phyloP scores from a whole-genome alignment of 768 basidiomycete species.

The Gymnopilus dilepis region DNA sequence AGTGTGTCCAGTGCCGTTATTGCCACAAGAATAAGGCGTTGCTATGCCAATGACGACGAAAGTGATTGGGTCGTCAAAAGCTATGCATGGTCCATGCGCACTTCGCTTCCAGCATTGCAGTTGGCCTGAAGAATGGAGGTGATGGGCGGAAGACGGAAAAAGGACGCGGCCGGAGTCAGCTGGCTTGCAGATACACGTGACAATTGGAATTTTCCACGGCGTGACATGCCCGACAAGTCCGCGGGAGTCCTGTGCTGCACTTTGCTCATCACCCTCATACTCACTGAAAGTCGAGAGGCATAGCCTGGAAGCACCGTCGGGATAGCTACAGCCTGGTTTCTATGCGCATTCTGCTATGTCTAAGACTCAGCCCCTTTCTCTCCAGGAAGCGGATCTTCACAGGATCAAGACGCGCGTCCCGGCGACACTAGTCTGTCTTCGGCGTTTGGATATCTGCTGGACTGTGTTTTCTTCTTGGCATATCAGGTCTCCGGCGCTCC shows the following conservation, averaged over 20 bases:
- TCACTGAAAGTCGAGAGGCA: no score
- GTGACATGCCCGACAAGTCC: neutral
- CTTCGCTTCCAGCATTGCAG: neutral
- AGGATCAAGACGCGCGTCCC: neutral
- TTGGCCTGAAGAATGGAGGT: neutral
- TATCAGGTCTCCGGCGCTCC: neutral
- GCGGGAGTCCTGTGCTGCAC: neutral
- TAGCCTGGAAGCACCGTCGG: no score
- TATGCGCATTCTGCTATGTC: no score
- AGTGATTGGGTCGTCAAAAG: neutral
- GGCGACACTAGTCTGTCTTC: neutral
- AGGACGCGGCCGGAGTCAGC: neutral
- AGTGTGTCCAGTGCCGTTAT: neutral
- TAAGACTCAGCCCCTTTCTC: no score
- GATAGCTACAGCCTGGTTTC: no score
- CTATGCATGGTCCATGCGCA: neutral
- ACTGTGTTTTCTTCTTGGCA: neutral
- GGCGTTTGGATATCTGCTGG: neutral
- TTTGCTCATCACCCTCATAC: neutral
- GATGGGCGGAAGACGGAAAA: neutral
- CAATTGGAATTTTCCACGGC: no score
- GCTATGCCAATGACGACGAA: neutral
- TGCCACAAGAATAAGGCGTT: neutral
- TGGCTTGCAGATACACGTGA: no score
- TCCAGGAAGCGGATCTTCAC: neutral